Evolutionary conservation across 176 grass and related monocot species (phyloP).

Genomic region (Ensete ventricosum): DNA sequence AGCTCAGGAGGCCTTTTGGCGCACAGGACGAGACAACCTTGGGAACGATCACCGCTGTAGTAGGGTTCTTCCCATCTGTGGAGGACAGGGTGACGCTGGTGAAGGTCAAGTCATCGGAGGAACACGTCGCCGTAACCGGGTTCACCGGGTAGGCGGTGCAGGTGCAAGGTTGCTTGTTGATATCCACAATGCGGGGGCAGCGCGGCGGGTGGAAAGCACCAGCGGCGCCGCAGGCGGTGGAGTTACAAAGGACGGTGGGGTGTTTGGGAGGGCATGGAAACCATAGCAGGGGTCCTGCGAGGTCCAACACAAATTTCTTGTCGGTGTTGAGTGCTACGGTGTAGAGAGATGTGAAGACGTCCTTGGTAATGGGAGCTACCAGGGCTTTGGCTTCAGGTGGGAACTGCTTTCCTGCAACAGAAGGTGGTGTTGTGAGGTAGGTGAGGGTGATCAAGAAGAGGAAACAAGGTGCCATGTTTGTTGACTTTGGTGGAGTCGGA

Average conservation of each 20-base stretch:
- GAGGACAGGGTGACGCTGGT: conserved; percentile 25
- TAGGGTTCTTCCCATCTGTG: conserved; percentile 55
- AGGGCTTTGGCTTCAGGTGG: background rate
- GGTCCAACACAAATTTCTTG: conserved; percentile 36
- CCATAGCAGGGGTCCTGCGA: conserved; percentile 41
- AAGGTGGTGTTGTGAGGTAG: background rate
- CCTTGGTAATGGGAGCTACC: conserved; percentile 28
- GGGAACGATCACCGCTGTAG: background rate
- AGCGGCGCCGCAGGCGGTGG: conserved; percentile 13
- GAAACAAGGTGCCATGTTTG: background rate
- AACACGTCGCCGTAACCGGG: conserved; percentile 23
- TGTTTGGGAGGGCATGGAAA: conserved; percentile 14
- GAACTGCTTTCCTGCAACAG: background rate
- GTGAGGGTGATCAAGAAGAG: background rate
- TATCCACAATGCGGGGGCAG: background rate
- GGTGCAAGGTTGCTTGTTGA: conserved; percentile 17
- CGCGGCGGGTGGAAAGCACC: conserved; percentile 17
- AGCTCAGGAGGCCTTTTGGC: conserved; percentile 3
- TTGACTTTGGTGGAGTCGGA: too few species aligned
- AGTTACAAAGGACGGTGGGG: conserved; percentile 15
- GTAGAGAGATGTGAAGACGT: conserved; percentile 15
- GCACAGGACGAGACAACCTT: conserved; percentile 36
- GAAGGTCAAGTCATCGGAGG: conserved; percentile 19
- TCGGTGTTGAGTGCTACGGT: conserved; percentile 4
- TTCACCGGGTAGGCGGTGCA: conserved; percentile 40